Evolutionary conservation across 352 stramenopile genomes (phyloP).

Genomic region (Phytopythium kandeliae): DNA sequence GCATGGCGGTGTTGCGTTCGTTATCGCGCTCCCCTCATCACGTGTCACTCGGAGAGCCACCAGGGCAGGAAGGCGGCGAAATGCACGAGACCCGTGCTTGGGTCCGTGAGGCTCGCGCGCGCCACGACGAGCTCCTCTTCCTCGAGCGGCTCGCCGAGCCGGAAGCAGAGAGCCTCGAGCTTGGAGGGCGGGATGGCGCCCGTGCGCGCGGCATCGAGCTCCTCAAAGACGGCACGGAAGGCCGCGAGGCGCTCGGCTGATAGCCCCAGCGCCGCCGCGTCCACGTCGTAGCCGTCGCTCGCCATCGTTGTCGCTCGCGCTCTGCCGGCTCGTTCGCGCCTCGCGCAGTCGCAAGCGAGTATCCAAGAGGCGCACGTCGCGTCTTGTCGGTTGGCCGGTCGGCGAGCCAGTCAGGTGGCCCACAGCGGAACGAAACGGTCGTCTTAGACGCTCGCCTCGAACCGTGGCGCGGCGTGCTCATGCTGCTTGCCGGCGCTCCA

Average conservation of each 20-base stretch:
- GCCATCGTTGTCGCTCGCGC: not conserved
- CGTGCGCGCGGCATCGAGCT: conserved; percentile 39
- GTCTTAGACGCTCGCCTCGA: no score
- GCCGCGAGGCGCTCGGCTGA: conserved; percentile 45
- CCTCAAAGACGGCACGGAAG: conserved; percentile 48
- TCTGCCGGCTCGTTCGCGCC: no score
- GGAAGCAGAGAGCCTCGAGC: conserved; percentile 50
- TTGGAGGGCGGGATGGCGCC: conserved; percentile 49
- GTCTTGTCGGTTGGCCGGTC: no score
- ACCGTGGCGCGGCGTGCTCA: no score
- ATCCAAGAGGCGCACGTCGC: no score
- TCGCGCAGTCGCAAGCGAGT: no score
- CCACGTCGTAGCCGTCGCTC: conserved; percentile 27
- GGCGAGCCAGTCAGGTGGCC: no score
- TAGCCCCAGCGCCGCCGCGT: conserved; percentile 43
- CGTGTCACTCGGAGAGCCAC: conserved; percentile 47
- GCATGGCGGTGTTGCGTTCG: no score
- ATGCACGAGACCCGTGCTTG: conserved; percentile 49
- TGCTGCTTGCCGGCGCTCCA: no score
- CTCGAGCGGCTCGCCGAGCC: conserved; percentile 54
- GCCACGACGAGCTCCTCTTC: conserved; percentile 48
- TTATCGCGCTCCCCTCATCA: not conserved
- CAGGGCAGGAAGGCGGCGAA: conserved; percentile 58
- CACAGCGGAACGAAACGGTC: no score
- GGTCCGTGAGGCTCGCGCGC: conserved; percentile 38